Evolutionary conservation across 2,329 filamentous ascomycete species (phyloP).

Genomic region (Pseudogymnoascus sp.): DNA sequence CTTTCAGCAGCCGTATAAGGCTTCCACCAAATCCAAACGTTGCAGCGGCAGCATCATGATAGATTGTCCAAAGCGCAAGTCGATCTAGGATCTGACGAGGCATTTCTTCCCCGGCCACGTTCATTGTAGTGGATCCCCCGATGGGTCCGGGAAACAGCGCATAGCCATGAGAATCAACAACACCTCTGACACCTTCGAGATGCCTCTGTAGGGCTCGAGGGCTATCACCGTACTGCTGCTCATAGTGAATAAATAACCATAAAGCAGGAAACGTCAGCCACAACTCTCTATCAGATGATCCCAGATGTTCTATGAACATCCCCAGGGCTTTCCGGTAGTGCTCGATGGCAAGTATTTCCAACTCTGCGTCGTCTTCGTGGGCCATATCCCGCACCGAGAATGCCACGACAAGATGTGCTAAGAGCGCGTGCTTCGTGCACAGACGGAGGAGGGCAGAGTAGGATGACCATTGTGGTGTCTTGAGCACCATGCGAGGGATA

Average conservation of each 20-base stretch:
- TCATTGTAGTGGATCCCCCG: neutral
- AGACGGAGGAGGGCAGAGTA: slow-evolving; percentile 5
- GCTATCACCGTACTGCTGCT: slow-evolving; percentile 12
- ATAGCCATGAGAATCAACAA: neutral
- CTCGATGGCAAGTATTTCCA: slow-evolving; percentile 10
- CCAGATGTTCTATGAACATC: slow-evolving; percentile 11
- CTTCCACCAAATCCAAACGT: slow-evolving; percentile 11
- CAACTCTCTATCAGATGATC: slow-evolving; percentile 8
- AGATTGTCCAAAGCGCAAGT: slow-evolving; percentile 6
- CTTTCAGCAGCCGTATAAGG: slow-evolving; percentile 10
- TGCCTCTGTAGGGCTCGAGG: slow-evolving; percentile 10
- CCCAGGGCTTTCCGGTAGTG: slow-evolving; percentile 6
- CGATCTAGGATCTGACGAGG: neutral
- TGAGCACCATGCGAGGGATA: neutral
- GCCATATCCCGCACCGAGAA: slow-evolving; percentile 11
- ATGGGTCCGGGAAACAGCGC: neutral
- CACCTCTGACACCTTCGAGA: slow-evolving; percentile 10
- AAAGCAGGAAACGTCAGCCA: slow-evolving; percentile 11
- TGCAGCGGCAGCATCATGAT: slow-evolving; percentile 12
- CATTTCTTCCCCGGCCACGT: neutral
- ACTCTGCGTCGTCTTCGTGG: neutral
- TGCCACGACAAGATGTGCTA: slow-evolving; percentile 9
- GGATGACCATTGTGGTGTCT: slow-evolving; percentile 9
- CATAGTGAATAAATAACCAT: slow-evolving; percentile 14
- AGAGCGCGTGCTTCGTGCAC: slow-evolving; percentile 9